phyloP scores from a whole-genome alignment of 805 yeast species.

The Ogataea salicorniae region DNA sequence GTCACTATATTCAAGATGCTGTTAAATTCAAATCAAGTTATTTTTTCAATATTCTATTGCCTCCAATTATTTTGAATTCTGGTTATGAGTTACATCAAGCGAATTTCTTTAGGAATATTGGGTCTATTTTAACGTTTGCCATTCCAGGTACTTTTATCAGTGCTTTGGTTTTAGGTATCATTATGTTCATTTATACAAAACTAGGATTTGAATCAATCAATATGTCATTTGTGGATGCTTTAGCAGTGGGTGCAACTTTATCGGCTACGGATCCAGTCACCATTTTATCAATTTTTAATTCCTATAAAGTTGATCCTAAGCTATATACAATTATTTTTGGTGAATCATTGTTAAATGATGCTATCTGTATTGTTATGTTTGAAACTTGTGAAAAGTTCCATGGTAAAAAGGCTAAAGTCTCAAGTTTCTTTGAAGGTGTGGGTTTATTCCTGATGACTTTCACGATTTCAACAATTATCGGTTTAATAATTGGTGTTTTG shows the following conservation, averaged over 20 bases:
- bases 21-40: slow-evolving; percentile 92
- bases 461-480: slow-evolving; percentile 84
- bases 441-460: slow-evolving; percentile 92
- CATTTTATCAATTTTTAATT: slow-evolving; percentile 89
- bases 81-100: slow-evolving; percentile 97
- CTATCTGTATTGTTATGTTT: slow-evolving; percentile 97
- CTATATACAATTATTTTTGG: slow-evolving; percentile 96
- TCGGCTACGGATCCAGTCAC: slow-evolving; percentile 99
- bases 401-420: slow-evolving; percentile 70
- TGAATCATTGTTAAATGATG: slow-evolving; percentile 91
- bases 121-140: slow-evolving; percentile 88
- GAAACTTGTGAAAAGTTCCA: slow-evolving; percentile 97
- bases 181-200: slow-evolving; percentile 84
- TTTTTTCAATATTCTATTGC: slow-evolving; percentile 88
- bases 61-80: slow-evolving; percentile 93
- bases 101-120: slow-evolving; percentile 88
- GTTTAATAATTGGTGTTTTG: slow-evolving; percentile 78
- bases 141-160: slow-evolving; percentile 95
- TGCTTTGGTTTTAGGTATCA: slow-evolving; percentile 84
- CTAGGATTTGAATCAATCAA: slow-evolving; percentile 84
- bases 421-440: slow-evolving; percentile 86
- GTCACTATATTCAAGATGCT: slow-evolving; percentile 94
- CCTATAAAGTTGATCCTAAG: slow-evolving; percentile 97
- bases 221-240: slow-evolving; percentile 92
- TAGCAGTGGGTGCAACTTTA: slow-evolving; percentile 95